These are phyloP conservation scores for Arthrobotrys pseudoclavata DNA, from an alignment of 2,329 filamentous ascomycete species.

Conservation along the genomic window DNA sequence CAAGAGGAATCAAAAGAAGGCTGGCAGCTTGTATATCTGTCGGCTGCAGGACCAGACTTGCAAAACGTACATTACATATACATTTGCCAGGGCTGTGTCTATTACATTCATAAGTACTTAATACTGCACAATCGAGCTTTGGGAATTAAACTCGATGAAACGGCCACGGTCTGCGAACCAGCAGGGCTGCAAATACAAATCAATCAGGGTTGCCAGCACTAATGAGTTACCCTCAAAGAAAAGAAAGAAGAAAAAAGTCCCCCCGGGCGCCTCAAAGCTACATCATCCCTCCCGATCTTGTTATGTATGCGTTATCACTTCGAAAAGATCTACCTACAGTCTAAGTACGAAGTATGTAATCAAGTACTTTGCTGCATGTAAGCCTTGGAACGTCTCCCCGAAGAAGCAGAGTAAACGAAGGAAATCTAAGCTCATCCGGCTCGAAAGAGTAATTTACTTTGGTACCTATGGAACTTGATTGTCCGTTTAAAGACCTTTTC, in stretches of 20 bases:
- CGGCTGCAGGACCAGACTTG: slow-evolving; percentile 9
- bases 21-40: slow-evolving; percentile 32
- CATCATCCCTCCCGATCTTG: neutral
- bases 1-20: slow-evolving; percentile 30
- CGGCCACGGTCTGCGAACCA: slow-evolving; percentile 20
- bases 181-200: slow-evolving; percentile 53
- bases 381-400: slow-evolving; percentile 10
- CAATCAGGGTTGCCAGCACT: slow-evolving; percentile 15
- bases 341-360: neutral
- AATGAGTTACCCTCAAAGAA: neutral
- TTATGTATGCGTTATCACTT: neutral
- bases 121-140: too few relatives aligned
- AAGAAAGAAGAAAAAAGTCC: neutral
- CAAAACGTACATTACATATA: too few relatives aligned
- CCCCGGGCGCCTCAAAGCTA: slow-evolving; percentile 22
- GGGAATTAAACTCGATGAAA: slow-evolving; percentile 13
- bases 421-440: neutral
- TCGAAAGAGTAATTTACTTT: neutral
- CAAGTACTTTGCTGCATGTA: neutral
- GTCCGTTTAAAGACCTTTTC: neutral
- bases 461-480: neutral
- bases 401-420: neutral
- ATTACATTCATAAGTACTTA: too few relatives aligned
- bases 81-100: too few relatives aligned
- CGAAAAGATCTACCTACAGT: neutral